phyloP scores from a whole-genome alignment of 225 moss, liverwort and hornwort species.

The Bryum argenteum region DNA sequence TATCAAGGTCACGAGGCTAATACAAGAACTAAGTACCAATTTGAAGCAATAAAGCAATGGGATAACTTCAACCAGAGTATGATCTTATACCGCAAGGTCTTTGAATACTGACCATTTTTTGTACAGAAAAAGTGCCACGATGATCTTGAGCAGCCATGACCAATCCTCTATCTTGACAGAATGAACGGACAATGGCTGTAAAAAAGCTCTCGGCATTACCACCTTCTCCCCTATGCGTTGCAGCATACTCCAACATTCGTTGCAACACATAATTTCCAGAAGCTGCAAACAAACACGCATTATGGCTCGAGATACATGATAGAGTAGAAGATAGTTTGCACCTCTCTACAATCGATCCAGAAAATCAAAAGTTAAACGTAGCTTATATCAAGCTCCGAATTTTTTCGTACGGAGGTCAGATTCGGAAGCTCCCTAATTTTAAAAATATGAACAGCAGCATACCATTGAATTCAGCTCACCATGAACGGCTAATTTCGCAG shows the following conservation, averaged over 20 bases:
- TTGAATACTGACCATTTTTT: conserved; percentile 43
- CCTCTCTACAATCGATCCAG: neutral
- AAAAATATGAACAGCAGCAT: neutral
- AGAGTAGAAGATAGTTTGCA: conserved; percentile 2
- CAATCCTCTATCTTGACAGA: conserved; percentile 50
- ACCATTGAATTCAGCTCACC: conserved; percentile 37
- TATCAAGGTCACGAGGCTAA: neutral
- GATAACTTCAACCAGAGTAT: too few relatives aligned
- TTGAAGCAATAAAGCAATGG: conserved; percentile 9
- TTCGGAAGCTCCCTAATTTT: neutral
- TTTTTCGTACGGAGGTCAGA: neutral
- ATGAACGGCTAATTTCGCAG: conserved; percentile 56
- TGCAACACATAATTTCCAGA: conserved; percentile 64
- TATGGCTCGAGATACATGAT: neutral
- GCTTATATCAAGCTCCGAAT: neutral
- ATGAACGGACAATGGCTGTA: conserved; percentile 60
- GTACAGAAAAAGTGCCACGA: conserved; percentile 61
- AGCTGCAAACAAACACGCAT: conserved; percentile 37
- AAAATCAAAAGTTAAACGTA: neutral
- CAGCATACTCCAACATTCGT: conserved; percentile 63
- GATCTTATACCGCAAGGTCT: neutral
- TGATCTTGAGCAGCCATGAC: conserved; percentile 53
- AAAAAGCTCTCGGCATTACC: conserved; percentile 56
- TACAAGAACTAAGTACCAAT: neutral
- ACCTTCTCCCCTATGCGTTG: conserved; percentile 53